phyloP scores from a whole-genome alignment of 352 stramenopile species.

The Pythium graminicola region DNA sequence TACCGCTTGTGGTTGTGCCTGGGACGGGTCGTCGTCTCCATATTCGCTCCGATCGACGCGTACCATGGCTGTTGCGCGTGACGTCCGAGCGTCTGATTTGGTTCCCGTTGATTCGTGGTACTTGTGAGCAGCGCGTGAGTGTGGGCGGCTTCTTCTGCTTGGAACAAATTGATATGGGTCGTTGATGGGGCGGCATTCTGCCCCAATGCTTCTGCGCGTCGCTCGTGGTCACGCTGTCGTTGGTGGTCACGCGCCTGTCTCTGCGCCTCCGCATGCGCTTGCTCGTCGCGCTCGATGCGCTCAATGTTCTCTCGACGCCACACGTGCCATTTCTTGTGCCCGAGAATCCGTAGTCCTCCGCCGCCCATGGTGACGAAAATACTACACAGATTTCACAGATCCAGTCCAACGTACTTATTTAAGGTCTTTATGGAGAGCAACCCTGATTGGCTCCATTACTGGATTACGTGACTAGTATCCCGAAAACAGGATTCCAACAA shows the following conservation, averaged over 20 bases:
- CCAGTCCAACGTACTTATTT: background rate
- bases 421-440: too few species aligned
- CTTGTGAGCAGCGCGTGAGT: constrained; percentile 19
- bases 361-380: constrained; percentile 24
- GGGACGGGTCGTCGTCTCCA: background rate
- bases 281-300: constrained; percentile 63
- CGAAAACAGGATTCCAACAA: too few species aligned
- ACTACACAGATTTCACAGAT: background rate
- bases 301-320: constrained; percentile 82
- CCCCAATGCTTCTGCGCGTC: constrained; percentile 12
- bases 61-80: constrained; percentile 24
- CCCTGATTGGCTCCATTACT: too few species aligned
- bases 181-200: background rate
- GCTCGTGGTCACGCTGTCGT: constrained; percentile 18
- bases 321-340: constrained; percentile 79
- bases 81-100: constrained; percentile 12
- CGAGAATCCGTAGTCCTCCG: constrained; percentile 27
- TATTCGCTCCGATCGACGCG: background rate
- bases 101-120: background rate
- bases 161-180: constrained; percentile 27
- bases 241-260: constrained; percentile 21
- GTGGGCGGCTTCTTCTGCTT: constrained; percentile 23
- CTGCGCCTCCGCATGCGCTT: constrained; percentile 32
- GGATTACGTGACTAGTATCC: too few species aligned
- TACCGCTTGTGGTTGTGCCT: constrained; percentile 17